phyloP scores from a whole-genome alignment of 257 asterid species.

The Solanum megistacrolobum region DNA sequence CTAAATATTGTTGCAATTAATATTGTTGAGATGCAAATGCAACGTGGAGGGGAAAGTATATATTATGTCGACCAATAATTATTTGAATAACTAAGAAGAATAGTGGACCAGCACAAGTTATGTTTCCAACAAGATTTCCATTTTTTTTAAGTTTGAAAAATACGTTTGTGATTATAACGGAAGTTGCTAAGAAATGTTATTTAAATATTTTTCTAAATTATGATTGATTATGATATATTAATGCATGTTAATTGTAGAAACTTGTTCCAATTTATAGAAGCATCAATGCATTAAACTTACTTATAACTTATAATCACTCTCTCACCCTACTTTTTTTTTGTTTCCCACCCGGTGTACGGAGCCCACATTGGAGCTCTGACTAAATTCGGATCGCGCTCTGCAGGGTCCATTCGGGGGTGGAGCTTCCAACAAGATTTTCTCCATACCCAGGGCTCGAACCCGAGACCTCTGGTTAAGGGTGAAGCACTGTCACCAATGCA shows the following conservation, averaged over 20 bases:
- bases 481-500: too few relatives aligned
- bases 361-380: too few relatives aligned
- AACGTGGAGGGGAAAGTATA: background rate
- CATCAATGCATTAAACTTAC: background rate
- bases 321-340: too few relatives aligned
- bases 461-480: too few relatives aligned
- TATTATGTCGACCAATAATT: background rate
- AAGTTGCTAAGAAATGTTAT: background rate
- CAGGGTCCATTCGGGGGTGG: too few relatives aligned
- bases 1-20: background rate
- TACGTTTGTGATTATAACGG: background rate
- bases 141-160: background rate
- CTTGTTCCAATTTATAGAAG: background rate
- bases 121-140: background rate
- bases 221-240: background rate
- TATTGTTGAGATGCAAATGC: background rate
- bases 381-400: too few relatives aligned
- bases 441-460: too few relatives aligned
- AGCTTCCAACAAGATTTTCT: too few relatives aligned
- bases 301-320: background rate
- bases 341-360: too few relatives aligned
- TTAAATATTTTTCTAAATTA: background rate
- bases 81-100: background rate
- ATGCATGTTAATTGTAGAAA: background rate
- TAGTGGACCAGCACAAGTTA: background rate